Evolutionary conservation across 768 basidiomycete genomes (phyloP), one percentile per base, ranked within the genome.

Genomic region (Piloderma croceum): DNA sequence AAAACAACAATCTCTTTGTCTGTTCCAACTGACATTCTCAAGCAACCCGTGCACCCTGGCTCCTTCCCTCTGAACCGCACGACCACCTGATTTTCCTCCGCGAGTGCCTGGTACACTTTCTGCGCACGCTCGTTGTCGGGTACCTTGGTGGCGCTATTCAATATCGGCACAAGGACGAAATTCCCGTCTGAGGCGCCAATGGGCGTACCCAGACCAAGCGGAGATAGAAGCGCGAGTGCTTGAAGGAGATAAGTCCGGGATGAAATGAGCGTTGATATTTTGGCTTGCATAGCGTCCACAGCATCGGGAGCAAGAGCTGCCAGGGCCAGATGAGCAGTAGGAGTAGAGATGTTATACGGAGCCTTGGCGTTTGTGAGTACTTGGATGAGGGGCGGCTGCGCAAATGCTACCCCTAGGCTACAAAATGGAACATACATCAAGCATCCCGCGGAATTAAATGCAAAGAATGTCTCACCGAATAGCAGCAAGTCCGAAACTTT

Each of bases 291-390:
- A 13, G 58, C 46, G 1, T 61, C 44, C 10, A 96, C 49, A 3
- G 87, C 81, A 13, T 61, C 53, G 3, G 79, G 72, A 0, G 86
- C 77, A 22, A 97, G 76, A 0, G 94, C 90, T 7, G 83, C 69
- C 12, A 81, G 60, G 0, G 91, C 93, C 18, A 97, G 76, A 21
- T 77, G 63, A 10, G 94, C 90, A 5, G 90, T 90, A 0, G 92
- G 92, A 0, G 83, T 75, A 12, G 92, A 93, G 49, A 99, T 80
- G 61, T 96, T 97, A 69, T 98, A 99, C 0, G 96, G 96, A 1
- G 94, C 96, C 60, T 99, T 99, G 20, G 93, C 87, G 60, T 98
- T 98, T 44, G 80, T 77, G 39, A 98, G 78, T 46, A 97, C 73
- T 52, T 91, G 93, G 33, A 97, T 85, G 10, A 99, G 67, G 0